Evolutionary conservation across 352 stramenopile genomes (phyloP), one percentile per base, ranked within the genome.

Genomic region (Phytophthora pseudosyringae): DNA sequence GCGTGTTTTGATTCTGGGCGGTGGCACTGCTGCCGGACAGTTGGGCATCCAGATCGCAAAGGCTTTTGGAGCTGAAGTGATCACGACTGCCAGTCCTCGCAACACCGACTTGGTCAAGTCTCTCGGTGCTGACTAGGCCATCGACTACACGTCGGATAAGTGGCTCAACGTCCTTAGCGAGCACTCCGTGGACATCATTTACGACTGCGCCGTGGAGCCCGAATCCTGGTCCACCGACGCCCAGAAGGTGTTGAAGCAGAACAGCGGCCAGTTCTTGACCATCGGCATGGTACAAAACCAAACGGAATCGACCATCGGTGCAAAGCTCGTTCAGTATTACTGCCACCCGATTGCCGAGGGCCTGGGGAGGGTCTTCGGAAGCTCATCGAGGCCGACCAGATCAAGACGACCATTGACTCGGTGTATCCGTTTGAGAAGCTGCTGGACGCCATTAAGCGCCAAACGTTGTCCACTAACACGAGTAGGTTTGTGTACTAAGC

Each of bases 31-130:
- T 45, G 77, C 73, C 25, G 85, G 85, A 9, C 43, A 81, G 10
- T 75, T 80, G 26, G 83, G 60, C 5, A 52, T 89, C 16, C 83
- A 92, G 45, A 69, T 94, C 39, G 80, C 81, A 32, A 83, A 84
- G 52, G 65, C 65, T 6, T 36, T 76, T 10, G 76, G 69, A 1
- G 71, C 69, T 1, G 49, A 61, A 40, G 76, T 86, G n/a, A 75
- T 92, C 56, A 69, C 89, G 16, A 88, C 77, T 2, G 54, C 54
- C 12, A 75, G 65, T 33, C 13, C 46, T 39, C 65, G 55, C 21
- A 71, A 75, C 35, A 59, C 40, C 9, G 59, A 72, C 25, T 63
- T 90, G 47, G 80, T 91, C 16, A 68, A 73, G 43, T 76, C 66
- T 39, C 51, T 80, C 3, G 83, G 76, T 9, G 67, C 61, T 16